These are phyloP conservation scores for Calamus simplicifolius DNA, from an alignment of 176 grass and related monocot genomes.

Conservation along the genomic window DNA sequence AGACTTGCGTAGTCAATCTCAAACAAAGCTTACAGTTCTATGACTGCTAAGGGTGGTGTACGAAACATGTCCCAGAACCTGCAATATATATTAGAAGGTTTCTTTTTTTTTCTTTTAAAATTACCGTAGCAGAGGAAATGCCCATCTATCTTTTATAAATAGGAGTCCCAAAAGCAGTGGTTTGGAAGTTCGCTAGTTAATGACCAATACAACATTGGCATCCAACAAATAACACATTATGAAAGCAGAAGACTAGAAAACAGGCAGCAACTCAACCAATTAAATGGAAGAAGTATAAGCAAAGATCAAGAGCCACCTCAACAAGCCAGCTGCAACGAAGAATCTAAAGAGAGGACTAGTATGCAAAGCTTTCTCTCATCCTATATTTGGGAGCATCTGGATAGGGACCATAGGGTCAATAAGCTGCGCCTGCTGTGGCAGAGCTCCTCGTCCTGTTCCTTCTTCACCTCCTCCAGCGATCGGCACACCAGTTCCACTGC, in stretches of 20 bases:
- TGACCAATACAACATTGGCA: constrained; percentile 2
- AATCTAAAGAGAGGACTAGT: background rate
- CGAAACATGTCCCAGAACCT: too few species aligned
- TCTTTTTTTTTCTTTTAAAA: too few species aligned
- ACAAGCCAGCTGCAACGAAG: background rate
- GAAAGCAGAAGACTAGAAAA: background rate
- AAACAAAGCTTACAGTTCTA: too few species aligned
- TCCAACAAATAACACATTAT: background rate
- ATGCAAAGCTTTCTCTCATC: constrained; percentile 18
- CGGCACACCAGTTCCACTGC: too few species aligned
- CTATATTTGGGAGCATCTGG: constrained; percentile 56
- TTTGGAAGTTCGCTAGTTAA: constrained; percentile 3
- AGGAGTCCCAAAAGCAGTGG: too few species aligned
- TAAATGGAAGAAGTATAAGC: background rate
- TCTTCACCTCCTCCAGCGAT: too few species aligned
- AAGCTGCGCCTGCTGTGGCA: constrained; percentile 26
- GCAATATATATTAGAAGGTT: too few species aligned
- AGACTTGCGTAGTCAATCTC: too few species aligned
- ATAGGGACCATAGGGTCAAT: constrained; percentile 53
- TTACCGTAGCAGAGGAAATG: too few species aligned
- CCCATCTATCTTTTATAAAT: too few species aligned
- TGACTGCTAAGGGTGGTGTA: too few species aligned
- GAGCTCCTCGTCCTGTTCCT: too few species aligned
- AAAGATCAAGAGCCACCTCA: background rate
- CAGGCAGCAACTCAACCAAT: background rate